Evolutionary conservation across 1,284 basidiomycete genomes (phyloP), one percentile per base, ranked within the genome.

Genomic region (Leccinum proliferum): DNA sequence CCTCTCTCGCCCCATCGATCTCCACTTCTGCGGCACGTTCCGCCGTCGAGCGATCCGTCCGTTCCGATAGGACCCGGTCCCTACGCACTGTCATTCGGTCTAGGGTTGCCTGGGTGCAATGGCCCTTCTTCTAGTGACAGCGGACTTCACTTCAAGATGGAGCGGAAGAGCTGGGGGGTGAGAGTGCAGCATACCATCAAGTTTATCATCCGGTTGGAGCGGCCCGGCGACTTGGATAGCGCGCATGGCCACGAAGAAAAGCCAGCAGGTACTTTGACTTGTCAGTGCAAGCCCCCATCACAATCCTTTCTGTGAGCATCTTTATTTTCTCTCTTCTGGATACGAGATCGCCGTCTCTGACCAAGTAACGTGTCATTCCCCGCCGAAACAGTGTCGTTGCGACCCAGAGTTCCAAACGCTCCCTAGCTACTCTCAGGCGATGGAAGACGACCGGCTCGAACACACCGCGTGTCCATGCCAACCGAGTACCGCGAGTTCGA

Each of bases 211-310:
- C 82, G 96, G 8, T 90, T 98, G 21, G 91, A 96, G 74, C 79
- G 88, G 21, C 10, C 66, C 3, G 67, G 62, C 7, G 65, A 67
- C 7, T 48, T 48, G 18, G 55, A 56, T 18, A 68, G 77, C 43
- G 79, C 81, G 7, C 89, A 94, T 68, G 69, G 82, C 14, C 88
- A 86, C 71, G 87, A 81, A 4, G 61, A 62, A 21, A 57, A 88
- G 86, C 70, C 25, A 80, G 85, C 65, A 94, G 90, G 75, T 76
- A 90, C 68, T 96, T 93, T 75, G 96, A 98, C 73, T 95, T 98
- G 68, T 89, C 96, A 60, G 86, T 98, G 55, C 93, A 94, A 71
- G 87, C 87, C 0, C 93, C 93, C 0, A 80, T 96, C 15, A 84
- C 89, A 55, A 84, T 94, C 62, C 84, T 94, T 58, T 92, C 91